These are phyloP conservation scores for Panicum virgatum DNA, from an alignment of 202 grass and related monocot genomes.

Conservation along the genomic window DNA sequence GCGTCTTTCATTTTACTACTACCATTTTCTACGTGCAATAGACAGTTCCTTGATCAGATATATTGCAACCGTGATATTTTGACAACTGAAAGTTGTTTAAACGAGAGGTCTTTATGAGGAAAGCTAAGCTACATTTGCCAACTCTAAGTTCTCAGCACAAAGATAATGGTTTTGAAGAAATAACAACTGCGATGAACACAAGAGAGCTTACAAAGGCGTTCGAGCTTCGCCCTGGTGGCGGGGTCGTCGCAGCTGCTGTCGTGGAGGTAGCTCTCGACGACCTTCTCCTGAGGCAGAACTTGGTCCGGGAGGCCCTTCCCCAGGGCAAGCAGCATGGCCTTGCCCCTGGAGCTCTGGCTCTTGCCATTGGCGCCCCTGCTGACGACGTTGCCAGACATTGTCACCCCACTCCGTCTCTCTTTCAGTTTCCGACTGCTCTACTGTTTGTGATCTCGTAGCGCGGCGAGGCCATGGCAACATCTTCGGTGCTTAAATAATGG, in stretches of 20 bases:
- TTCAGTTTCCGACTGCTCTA: neutral
- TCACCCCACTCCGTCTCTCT: neutral
- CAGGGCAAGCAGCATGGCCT: constrained; percentile 71
- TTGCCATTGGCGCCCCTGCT: neutral
- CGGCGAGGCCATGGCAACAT: neutral
- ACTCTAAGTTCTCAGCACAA: neutral
- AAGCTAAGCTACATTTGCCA: neutral
- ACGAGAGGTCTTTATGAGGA: neutral
- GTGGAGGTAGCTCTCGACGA: constrained; percentile 71
- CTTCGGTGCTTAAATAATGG: constrained; percentile 41
- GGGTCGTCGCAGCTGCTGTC: constrained; percentile 66
- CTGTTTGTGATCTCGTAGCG: neutral
- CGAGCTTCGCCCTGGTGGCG: constrained; percentile 67
- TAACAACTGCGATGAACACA: neutral
- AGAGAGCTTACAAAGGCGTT: constrained; percentile 74
- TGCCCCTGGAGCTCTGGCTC: constrained; percentile 42
- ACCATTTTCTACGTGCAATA: neutral
- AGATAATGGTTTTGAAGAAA: neutral
- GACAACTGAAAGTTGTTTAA: neutral
- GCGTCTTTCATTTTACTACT: neutral
- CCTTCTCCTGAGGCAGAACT: constrained; percentile 72
- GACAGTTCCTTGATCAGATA: neutral
- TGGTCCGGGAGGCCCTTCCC: constrained; percentile 76
- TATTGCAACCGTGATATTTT: neutral
- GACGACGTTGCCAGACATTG: constrained; percentile 22